A percentile compares a stretch with the other conserved stretches of the same genome.
Conservation (phyloP, 192 early-diverging fungal species). For the Backusella macrospora region DNA sequence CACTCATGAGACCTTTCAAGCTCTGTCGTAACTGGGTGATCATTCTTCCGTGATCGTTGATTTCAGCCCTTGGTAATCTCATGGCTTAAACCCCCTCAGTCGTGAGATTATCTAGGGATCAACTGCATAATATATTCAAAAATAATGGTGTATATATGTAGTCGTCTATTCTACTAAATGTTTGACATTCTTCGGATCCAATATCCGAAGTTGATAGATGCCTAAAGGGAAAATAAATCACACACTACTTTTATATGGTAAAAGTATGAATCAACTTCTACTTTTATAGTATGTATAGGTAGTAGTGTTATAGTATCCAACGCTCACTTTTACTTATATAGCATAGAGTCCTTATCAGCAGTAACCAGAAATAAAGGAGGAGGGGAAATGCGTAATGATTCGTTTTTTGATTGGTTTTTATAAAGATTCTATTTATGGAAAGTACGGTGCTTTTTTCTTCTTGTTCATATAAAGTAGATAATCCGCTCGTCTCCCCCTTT, state of each 20-base stretch:
- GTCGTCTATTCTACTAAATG: not conserved
- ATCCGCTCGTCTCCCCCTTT: not conserved
- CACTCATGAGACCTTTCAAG: too few relatives aligned
- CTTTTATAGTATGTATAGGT: not conserved
- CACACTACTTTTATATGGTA: not conserved
- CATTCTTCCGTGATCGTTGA: too few relatives aligned
- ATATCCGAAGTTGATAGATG: not conserved
- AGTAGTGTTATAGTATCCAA: not conserved
- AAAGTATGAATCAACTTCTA: not conserved
- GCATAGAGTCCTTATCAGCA: not conserved
- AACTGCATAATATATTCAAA: not conserved
- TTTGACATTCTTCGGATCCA: constrained; percentile 10
- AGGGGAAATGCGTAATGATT: not conserved
- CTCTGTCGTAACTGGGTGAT: too few relatives aligned
- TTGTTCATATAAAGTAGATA: too few relatives aligned
- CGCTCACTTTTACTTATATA: not conserved
- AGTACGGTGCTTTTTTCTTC: not conserved
- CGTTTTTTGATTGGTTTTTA: not conserved
- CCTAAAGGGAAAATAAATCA: not conserved
- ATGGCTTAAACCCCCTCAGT: too few relatives aligned
- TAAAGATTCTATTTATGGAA: not conserved
- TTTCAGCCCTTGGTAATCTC: too few relatives aligned
- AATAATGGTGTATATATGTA: too few relatives aligned
- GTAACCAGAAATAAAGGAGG: not conserved
- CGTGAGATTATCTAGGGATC: too few relatives aligned